These are phyloP conservation scores for Huntiella abstrusa DNA, from an alignment of 2,329 filamentous ascomycete genomes.

Conservation along the genomic window DNA sequence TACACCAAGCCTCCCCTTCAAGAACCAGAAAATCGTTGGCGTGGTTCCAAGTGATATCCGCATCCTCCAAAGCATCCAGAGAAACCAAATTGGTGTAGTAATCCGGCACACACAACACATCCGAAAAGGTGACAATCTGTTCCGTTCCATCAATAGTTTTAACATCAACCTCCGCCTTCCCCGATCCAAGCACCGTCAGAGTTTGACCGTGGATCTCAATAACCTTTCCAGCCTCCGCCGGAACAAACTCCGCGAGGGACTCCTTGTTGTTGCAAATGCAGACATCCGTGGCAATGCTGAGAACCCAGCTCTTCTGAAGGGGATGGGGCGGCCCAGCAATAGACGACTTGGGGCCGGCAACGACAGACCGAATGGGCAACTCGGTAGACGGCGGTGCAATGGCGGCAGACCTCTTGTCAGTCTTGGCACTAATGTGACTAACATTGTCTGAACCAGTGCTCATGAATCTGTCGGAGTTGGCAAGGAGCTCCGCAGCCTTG, in stretches of 20 bases:
- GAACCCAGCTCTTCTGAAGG: conserved; percentile 10
- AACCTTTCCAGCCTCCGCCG: conserved; percentile 1
- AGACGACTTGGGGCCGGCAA: not conserved
- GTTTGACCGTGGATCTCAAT: conserved; percentile 6
- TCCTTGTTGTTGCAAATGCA: conserved; percentile 9
- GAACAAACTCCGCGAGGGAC: conserved; percentile 6
- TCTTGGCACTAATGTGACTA: not conserved
- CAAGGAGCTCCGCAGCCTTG: not conserved
- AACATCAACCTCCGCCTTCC: conserved; percentile 8
- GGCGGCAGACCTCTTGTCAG: not conserved
- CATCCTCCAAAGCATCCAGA: conserved; percentile 5
- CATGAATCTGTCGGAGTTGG: not conserved
- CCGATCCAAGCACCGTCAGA: conserved; percentile 2
- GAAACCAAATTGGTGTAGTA: conserved; percentile 11
- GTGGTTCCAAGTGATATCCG: conserved; percentile 8
- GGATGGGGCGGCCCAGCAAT: not conserved
- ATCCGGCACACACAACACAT: conserved; percentile 7
- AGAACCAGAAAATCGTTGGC: conserved; percentile 8
- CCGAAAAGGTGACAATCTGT: conserved; percentile 9
- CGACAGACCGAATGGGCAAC: not conserved
- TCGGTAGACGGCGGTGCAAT: not conserved
- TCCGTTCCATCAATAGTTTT: not conserved
- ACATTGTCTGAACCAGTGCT: not conserved
- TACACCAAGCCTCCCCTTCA: conserved; percentile 9
- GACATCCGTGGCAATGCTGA: conserved; percentile 8